Conservation (phyloP, 192 early-diverging fungal species). For the Podila clonocystis region DNA sequence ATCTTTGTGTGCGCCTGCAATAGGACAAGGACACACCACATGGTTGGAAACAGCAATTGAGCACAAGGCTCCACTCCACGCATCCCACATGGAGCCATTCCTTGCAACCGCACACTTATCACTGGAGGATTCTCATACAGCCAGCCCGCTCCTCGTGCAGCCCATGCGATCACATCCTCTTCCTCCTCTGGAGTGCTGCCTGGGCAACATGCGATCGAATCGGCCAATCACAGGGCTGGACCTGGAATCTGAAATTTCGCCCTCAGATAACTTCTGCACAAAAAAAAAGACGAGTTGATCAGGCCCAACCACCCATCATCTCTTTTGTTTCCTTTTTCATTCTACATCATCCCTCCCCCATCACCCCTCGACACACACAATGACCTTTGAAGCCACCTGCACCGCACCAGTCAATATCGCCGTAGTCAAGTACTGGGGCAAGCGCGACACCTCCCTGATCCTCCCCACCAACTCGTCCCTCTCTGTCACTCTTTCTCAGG, state of each 20-base stretch:
- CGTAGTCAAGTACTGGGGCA: constrained; percentile 99
- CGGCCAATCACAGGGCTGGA: constrained; percentile 39
- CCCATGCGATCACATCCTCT: not conserved
- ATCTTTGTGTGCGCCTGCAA: too few relatives aligned
- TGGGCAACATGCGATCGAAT: constrained; percentile 31
- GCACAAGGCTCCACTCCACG: too few relatives aligned
- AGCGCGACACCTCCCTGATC: constrained; percentile 89
- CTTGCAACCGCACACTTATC: too few relatives aligned
- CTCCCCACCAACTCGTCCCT: constrained; percentile 98
- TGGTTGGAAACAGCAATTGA: too few relatives aligned
- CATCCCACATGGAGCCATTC: too few relatives aligned
- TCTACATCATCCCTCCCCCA: not conserved
- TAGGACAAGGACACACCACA: too few relatives aligned
- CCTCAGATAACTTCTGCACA: not conserved
- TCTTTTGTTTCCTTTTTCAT: constrained; percentile 5
- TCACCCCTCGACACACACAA: not conserved
- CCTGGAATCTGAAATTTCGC: not conserved
- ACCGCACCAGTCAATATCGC: constrained; percentile 99
- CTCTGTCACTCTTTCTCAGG: constrained; percentile 95
- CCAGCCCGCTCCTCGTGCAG: too few relatives aligned
- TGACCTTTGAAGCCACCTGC: constrained; percentile 73
- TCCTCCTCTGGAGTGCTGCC: not conserved
- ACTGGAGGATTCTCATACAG: too few relatives aligned
- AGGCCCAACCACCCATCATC: not conserved
- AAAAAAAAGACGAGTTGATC: constrained; percentile 2